These are phyloP conservation scores for Dothideomycetidae sp. DNA, from an alignment of 2,329 filamentous ascomycete species.

Conservation along the genomic window DNA sequence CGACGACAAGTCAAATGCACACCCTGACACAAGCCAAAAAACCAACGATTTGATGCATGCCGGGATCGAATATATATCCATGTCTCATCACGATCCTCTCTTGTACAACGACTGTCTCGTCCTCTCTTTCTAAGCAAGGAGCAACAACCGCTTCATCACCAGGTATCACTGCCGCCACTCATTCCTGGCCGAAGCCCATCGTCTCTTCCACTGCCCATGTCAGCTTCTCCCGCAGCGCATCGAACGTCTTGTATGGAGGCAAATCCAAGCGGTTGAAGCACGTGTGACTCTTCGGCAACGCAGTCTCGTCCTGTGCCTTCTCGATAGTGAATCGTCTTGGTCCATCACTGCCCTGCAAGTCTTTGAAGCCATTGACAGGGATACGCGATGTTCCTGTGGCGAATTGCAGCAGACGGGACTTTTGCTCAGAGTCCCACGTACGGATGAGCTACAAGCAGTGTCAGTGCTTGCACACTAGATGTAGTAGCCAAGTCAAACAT, in stretches of 20 bases:
- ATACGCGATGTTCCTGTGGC: conserved; percentile 96
- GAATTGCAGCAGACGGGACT: conserved; percentile 89
- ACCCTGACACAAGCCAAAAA: no score
- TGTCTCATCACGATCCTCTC: no score
- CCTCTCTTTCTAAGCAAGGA: no score
- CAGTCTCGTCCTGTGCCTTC: conserved; percentile 81
- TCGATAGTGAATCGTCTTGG: conserved; percentile 95
- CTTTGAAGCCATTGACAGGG: conserved; percentile 98
- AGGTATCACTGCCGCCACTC: no score
- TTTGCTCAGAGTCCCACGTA: conserved; percentile 96
- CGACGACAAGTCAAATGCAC: no score
- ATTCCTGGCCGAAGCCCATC: conserved; percentile 97
- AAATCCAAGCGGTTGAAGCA: conserved; percentile 98
- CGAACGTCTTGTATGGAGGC: conserved; percentile 80
- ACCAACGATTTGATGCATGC: no score
- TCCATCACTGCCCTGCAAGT: conserved; percentile 91
- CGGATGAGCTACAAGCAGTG: conserved; percentile 50
- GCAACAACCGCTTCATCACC: no score
- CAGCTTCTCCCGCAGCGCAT: conserved; percentile 74
- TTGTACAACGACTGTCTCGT: no score
- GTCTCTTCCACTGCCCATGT: conserved; percentile 98
- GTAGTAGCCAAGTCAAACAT: no score
- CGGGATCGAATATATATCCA: no score
- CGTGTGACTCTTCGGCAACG: conserved; percentile 92
- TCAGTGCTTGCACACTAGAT: no score